Percentiles rank a stretch among this genome's conserved stretches.
phyloP scores from a whole-genome alignment of 192 early-diverging fungal species.

The Jimgerdemannia flammicorona region DNA sequence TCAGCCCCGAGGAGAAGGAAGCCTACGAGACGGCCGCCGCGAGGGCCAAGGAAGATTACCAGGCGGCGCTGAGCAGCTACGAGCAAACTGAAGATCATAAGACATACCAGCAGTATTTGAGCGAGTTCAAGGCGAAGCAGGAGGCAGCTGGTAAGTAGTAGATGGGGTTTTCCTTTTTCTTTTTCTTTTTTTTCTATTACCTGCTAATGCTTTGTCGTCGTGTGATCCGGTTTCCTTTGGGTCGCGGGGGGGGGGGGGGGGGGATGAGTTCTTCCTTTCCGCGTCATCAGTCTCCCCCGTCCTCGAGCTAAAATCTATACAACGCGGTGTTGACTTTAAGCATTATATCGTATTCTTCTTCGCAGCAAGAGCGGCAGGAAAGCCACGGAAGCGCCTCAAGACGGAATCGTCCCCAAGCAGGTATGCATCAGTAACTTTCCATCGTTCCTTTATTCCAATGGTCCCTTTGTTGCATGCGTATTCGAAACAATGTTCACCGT shows the following conservation, averaged over 20 bases:
- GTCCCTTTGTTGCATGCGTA: too few relatives aligned
- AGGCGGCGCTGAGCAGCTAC: slow-evolving; percentile 20
- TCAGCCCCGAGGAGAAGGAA: slow-evolving; percentile 24
- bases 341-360: not conserved
- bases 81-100: slow-evolving; percentile 32
- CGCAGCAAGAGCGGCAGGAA: slow-evolving; percentile 3
- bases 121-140: slow-evolving; percentile 35
- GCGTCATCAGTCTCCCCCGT: not conserved
- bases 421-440: not conserved
- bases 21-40: slow-evolving; percentile 25
- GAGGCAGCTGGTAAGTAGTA: slow-evolving; percentile 17
- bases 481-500: not conserved
- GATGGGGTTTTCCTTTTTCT: too few relatives aligned
- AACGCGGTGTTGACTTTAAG: not conserved
- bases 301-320: not conserved
- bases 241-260: too few relatives aligned
- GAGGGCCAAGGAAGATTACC: slow-evolving; percentile 26
- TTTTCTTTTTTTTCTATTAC: not conserved
- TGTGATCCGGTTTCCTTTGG: too few relatives aligned
- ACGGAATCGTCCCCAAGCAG: slow-evolving; percentile 3
- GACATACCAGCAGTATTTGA: slow-evolving; percentile 34
- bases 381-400: slow-evolving; percentile 2
- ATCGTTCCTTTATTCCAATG: too few relatives aligned
- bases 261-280: not conserved
- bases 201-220: too few relatives aligned